Evolutionary conservation across 2,329 filamentous ascomycete genomes (phyloP).

Genomic region (Ceratocystis alfenasii): DNA sequence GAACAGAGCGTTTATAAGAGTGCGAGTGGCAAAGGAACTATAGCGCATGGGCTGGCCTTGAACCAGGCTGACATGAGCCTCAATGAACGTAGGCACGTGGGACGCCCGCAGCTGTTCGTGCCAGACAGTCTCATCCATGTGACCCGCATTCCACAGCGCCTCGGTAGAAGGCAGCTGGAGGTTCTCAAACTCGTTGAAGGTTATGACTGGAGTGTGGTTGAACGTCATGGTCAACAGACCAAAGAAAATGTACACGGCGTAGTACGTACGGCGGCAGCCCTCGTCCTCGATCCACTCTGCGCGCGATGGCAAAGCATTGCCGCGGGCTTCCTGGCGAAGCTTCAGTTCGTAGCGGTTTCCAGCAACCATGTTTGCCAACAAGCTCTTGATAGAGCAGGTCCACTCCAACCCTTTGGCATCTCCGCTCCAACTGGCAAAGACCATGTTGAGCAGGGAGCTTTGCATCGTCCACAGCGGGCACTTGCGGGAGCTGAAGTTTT

Average conservation of each 20-base stretch:
- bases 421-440: conserved; percentile 98
- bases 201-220: conserved; percentile 95
- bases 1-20: conserved; percentile 98
- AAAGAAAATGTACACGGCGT: conserved; percentile 98
- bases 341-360: conserved; percentile 95
- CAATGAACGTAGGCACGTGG: conserved; percentile 72
- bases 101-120: conserved; percentile 56
- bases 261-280: conserved; percentile 91
- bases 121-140: conserved; percentile 70
- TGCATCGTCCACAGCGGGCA: conserved; percentile 98
- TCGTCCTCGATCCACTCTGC: conserved; percentile 95
- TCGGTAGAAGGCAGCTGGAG: conserved; percentile 87
- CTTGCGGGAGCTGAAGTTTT: conserved; percentile 96
- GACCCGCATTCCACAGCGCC: conserved; percentile 80
- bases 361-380: conserved; percentile 96
- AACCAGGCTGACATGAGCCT: conserved; percentile 90
- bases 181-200: conserved; percentile 95
- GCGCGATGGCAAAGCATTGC: conserved; percentile 61
- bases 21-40: conserved; percentile 90
- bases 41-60: conserved; percentile 83
- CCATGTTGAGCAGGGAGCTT: conserved; percentile 91
- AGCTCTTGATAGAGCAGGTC: conserved; percentile 97
- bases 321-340: conserved; percentile 77
- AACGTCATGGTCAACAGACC: conserved; percentile 88
- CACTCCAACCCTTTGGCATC: conserved; percentile 95